Conservation (phyloP, 176 grass and related monocot species). For the Avena eriantha region DNA sequence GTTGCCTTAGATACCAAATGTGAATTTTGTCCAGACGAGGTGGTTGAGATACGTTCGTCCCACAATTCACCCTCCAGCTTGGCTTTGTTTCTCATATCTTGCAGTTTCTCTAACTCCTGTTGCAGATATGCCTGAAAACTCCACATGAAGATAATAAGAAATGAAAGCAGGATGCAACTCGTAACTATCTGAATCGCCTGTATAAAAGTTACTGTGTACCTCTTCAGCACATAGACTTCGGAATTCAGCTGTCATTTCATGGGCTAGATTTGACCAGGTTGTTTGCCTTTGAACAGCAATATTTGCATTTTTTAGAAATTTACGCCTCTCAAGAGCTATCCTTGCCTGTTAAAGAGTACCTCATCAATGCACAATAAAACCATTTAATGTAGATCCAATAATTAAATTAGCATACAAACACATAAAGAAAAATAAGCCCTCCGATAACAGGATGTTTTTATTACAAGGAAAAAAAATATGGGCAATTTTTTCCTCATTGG, state of each 20-base stretch:
- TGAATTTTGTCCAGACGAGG: slow-evolving; percentile 83
- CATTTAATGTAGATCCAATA: neutral
- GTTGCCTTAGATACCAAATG: slow-evolving; percentile 92
- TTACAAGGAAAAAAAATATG: neutral
- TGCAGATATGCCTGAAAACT: slow-evolving; percentile 93
- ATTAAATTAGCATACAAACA: slow-evolving; percentile 19
- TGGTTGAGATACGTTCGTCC: slow-evolving; percentile 83
- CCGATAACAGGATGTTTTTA: neutral
- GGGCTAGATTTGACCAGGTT: slow-evolving; percentile 94
- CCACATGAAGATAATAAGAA: slow-evolving; percentile 41
- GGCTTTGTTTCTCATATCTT: slow-evolving; percentile 91
- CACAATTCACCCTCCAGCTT: slow-evolving; percentile 86
- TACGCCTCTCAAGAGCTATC: slow-evolving; percentile 96
- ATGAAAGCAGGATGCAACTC: slow-evolving; percentile 25
- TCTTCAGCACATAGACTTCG: slow-evolving; percentile 99
- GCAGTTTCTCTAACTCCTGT: slow-evolving; percentile 95
- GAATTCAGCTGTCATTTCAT: slow-evolving; percentile 99
- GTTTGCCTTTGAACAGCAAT: slow-evolving; percentile 89
- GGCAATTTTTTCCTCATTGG: neutral
- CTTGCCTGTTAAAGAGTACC: slow-evolving; percentile 72
- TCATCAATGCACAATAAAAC: slow-evolving; percentile 28
- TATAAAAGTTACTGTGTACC: slow-evolving; percentile 57
- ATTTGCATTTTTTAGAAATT: slow-evolving; percentile 95
- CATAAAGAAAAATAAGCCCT: neutral
- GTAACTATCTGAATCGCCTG: slow-evolving; percentile 41